phyloP scores from a whole-genome alignment of 331 rosid species.

The Ulmus americana region DNA sequence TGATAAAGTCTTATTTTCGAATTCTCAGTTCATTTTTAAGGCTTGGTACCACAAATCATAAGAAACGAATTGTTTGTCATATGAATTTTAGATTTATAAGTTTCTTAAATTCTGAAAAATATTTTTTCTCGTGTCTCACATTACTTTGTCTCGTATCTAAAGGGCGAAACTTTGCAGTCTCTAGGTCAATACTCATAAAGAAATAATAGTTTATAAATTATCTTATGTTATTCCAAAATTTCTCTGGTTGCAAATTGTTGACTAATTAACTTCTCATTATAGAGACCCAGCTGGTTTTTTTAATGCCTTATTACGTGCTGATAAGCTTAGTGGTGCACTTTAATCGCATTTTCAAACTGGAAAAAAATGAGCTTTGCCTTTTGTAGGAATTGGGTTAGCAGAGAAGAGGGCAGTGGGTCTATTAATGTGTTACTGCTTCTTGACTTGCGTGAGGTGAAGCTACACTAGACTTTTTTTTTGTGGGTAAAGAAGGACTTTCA shows the following conservation, averaged over 20 bases:
- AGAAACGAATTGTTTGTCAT: too few species aligned
- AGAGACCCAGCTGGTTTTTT: too few species aligned
- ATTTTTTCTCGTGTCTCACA: too few species aligned
- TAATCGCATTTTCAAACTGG: too few species aligned
- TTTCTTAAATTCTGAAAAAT: neutral
- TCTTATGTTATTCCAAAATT: too few species aligned
- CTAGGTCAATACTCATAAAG: neutral
- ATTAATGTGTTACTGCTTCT: constrained; percentile 6
- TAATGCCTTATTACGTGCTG: too few species aligned
- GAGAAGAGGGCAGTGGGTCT: constrained; percentile 9
- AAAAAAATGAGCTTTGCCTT: neutral
- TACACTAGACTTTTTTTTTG: constrained; percentile 2
- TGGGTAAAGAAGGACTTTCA: constrained; percentile 36
- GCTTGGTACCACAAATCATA: too few species aligned
- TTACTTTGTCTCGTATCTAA: too few species aligned
- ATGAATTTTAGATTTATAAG: neutral
- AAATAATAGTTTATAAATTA: neutral
- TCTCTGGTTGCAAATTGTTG: too few species aligned
- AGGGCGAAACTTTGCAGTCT: too few species aligned
- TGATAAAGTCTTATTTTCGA: neutral
- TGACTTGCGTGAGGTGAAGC: constrained; percentile 10
- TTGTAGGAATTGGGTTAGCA: constrained; percentile 10
- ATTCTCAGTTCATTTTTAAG: neutral
- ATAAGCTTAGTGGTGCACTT: too few species aligned
- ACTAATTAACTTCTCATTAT: too few species aligned